Evolutionary conservation across 1,139 yeast species (phyloP).

Genomic region (Geotrichum phurueaensis): DNA sequence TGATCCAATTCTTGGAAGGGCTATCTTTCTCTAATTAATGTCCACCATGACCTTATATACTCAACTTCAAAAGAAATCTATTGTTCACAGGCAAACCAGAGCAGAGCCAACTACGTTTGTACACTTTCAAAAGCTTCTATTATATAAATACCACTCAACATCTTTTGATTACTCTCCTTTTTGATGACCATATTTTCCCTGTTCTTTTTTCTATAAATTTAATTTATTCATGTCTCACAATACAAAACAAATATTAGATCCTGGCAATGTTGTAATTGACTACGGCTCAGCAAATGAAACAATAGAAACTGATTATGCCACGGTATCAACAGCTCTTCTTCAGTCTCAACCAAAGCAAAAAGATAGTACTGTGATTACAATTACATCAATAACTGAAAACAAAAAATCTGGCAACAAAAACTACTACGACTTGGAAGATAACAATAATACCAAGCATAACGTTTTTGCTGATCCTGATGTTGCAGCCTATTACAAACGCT

Average conservation of each 20-base stretch:
- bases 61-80: too few species aligned
- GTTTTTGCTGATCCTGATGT: conserved; percentile 38
- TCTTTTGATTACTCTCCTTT: neutral
- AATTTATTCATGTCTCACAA: neutral
- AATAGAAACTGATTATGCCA: neutral
- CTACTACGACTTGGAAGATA: neutral
- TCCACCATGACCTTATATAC: too few species aligned
- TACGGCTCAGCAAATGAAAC: neutral
- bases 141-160: neutral
- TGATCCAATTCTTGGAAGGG: too few species aligned
- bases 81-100: too few species aligned
- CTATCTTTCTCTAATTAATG: too few species aligned
- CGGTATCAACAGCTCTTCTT: neutral
- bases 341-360: neutral
- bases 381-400: neutral
- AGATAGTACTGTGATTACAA: neutral
- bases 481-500: conserved; percentile 38
- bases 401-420: neutral
- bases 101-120: too few species aligned
- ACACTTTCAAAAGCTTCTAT: too few species aligned
- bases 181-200: neutral
- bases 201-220: neutral
- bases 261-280: neutral
- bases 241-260: neutral
- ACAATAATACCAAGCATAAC: neutral